Evolutionary conservation across 306 rosid species (phyloP).

Genomic region (Oemleria cerasiformis): DNA sequence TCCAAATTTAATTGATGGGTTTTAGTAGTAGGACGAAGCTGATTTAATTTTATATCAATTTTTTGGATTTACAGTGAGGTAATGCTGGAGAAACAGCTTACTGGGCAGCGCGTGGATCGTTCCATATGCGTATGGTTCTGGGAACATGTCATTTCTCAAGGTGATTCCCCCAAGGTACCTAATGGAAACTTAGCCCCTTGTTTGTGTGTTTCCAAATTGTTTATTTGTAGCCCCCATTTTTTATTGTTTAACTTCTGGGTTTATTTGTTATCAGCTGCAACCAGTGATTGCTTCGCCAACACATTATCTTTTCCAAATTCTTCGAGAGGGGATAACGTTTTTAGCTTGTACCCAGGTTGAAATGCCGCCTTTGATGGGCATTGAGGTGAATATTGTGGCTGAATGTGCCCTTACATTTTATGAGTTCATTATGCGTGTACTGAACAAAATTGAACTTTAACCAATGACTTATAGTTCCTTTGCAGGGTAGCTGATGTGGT

Average conservation of each 20-base stretch:
- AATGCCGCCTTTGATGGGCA: constrained; percentile 97
- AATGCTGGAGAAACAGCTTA: constrained; percentile 92
- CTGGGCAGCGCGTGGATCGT: constrained; percentile 96
- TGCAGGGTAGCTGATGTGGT: constrained; percentile 96
- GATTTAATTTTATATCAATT: constrained; percentile 3
- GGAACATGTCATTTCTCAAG: constrained; percentile 77
- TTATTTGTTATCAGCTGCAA: constrained; percentile 48
- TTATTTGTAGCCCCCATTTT: not conserved
- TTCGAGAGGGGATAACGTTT: constrained; percentile 86
- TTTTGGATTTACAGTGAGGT: constrained; percentile 61
- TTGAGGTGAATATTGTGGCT: constrained; percentile 54
- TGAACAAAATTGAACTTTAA: constrained; percentile 22
- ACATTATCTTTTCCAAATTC: constrained; percentile 89
- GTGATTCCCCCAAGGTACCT: constrained; percentile 75
- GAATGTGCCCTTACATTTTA: not conserved
- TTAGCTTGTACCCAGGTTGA: constrained; percentile 96
- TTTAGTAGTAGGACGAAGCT: constrained; percentile 7
- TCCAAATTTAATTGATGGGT: not conserved
- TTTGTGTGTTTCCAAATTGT: not conserved
- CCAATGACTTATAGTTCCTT: constrained; percentile 66
- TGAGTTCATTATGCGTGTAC: not conserved
- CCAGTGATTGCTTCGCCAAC: constrained; percentile 96
- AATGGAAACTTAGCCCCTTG: not conserved
- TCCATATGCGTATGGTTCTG: constrained; percentile 91
- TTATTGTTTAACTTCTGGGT: too few relatives aligned